Percentiles rank a stretch among this genome's conserved stretches.
These are phyloP conservation scores for Prunus padus DNA, from an alignment of 306 rosid species.

Conservation along the genomic window DNA sequence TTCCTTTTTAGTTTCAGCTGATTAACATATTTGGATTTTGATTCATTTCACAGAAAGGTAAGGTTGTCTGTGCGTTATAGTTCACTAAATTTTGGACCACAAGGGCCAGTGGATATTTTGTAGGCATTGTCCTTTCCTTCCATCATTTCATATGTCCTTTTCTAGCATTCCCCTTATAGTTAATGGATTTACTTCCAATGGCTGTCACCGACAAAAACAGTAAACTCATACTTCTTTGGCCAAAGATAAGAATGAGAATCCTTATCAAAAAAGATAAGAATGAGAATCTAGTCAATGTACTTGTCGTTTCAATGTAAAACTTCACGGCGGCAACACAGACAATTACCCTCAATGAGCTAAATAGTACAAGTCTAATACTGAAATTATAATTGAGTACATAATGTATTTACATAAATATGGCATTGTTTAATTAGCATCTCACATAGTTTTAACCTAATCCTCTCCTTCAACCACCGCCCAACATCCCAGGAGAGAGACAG, in stretches of 20 bases:
- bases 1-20: neutral
- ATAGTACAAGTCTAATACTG: neutral
- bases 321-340: too few relatives aligned
- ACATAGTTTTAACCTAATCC: neutral
- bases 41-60: neutral
- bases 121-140: neutral
- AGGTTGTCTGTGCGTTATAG: neutral
- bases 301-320: too few relatives aligned
- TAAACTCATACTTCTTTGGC: too few relatives aligned
- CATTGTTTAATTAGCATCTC: neutral
- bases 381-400: neutral
- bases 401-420: neutral
- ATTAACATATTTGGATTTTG: neutral
- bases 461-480: neutral
- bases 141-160: too few relatives aligned
- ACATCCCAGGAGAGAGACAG: neutral
- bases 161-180: too few relatives aligned
- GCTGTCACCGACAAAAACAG: too few relatives aligned
- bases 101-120: neutral
- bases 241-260: too few relatives aligned
- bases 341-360: neutral
- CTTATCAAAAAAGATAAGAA: too few relatives aligned
- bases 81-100: slow-evolving; percentile 1
- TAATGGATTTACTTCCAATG: too few relatives aligned
- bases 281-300: too few relatives aligned